Evolutionary conservation across 1,139 yeast species (phyloP), one percentile per base, ranked within the genome.

Genomic region (Meyerozyma carpophila): DNA sequence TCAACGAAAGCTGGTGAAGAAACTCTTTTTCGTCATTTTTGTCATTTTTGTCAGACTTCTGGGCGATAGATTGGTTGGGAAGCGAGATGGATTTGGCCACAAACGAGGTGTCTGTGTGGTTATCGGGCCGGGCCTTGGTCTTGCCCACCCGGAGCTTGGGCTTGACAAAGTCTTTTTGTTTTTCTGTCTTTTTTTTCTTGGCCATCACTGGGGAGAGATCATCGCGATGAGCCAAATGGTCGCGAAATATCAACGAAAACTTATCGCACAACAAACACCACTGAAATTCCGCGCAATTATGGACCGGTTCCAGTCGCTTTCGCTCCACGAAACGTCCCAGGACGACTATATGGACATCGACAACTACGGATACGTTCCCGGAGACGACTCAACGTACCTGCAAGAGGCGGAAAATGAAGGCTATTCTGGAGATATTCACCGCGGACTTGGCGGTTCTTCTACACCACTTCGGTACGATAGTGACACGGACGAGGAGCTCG

Each of bases 141-240:
- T 93, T 93, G 45, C 99, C 99, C 36, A 93, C 98, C 58, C 78
- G 84, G 41, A 93, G 77, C 69, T 89, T 91, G 48, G 84, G 77
- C 68, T 91, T 93, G 40, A 68, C 76, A 59, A 86, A 86, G 57
- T 86, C 94, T 65, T 83, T 84, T 54, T 75, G 74, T 66, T 84
- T 85, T 50, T 84, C 87, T 42, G 76, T 72, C 66, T 73, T 79
- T 68, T 83, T 79, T 68, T 83, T 84, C 59, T 70, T 70, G 3
- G 84, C 32, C 32, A 26, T 39, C 20, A 40, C 27, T 28, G 34
- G 27, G 31, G 18, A 11, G 32, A 36, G 40, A 14, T 31, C 25
- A 29, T 34, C 37, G 29, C 29, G 21, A 40, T 42, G 47, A 37
- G 37, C 41, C 32, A 44, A 32, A 25, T 13, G 20, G 29, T 4